Evolutionary conservation across 768 basidiomycete species (phyloP).

Genomic region (Gloeopeniophorella convolvens): DNA sequence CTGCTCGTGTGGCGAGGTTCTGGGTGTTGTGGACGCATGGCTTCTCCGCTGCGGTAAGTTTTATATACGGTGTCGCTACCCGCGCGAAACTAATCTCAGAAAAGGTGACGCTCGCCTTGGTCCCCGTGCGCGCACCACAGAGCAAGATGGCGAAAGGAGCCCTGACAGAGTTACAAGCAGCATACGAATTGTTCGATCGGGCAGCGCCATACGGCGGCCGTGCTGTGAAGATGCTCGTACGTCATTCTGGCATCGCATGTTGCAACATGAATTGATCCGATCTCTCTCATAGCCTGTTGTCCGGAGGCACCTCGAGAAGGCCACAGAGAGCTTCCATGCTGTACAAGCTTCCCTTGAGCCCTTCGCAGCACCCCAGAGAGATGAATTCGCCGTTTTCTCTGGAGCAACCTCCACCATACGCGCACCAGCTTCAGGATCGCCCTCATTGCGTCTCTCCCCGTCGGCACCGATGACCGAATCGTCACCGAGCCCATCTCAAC

Average conservation of each 20-base stretch:
- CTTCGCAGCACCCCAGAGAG: conserved; percentile 50
- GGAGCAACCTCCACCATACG: conserved; percentile 64
- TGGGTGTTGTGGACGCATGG: conserved; percentile 20
- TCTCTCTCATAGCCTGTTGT: conserved; percentile 51
- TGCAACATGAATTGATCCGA: neutral
- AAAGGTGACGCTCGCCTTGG: conserved; percentile 70
- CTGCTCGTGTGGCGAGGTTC: conserved; percentile 11
- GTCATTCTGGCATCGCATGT: conserved; percentile 21
- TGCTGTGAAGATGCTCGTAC: conserved; percentile 62
- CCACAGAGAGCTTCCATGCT: conserved; percentile 31
- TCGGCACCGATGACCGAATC: conserved; percentile 9
- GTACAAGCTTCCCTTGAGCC: conserved; percentile 52
- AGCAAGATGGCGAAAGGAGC: conserved; percentile 70
- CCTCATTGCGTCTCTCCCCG: conserved; percentile 19
- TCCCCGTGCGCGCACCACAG: conserved; percentile 60
- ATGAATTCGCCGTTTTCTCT: conserved; percentile 70
- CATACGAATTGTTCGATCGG: conserved; percentile 56
- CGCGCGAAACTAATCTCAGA: neutral
- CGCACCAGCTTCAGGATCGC: conserved; percentile 32
- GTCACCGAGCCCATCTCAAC: conserved; percentile 3
- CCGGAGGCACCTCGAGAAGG: conserved; percentile 53
- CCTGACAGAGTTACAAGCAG: conserved; percentile 54
- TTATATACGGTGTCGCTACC: neutral
- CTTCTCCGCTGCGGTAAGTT: conserved; percentile 14
- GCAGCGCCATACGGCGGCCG: conserved; percentile 61